Base-by-base conservation (phyloP, 345 rosid species). In the Eucalyptus curtisii region DNA sequence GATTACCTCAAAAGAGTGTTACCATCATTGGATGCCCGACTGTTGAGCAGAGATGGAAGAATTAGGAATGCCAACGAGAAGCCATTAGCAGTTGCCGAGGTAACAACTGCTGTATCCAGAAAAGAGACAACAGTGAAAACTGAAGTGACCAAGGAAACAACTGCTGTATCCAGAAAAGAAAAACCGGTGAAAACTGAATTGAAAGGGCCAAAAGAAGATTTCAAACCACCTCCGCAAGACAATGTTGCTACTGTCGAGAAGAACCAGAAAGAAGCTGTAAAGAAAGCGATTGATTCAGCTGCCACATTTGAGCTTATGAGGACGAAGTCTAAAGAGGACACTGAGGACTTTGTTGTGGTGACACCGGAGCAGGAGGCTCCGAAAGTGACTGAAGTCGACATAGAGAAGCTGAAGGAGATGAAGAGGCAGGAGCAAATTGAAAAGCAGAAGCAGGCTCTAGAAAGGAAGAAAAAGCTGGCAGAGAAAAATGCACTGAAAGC, bases 401-500 rank as follows among this genome's bases (percentile, higher is more conserved):
- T 88, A 87, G 96, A 92, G 88, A 95, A 95, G 91, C 84, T 94
- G 92, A 98, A 93, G 93, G 99, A 97, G 93, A 94, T 95, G 92
- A 97, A 92, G 93, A 95, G 97, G 92, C 98, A 95, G 88, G 98
- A 95, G 93, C 99, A 98, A 91, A 92, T 95, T 27, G 98, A 93
- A 42, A 97, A 97, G 93, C 96, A 97, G 87, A 97, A 95, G 92
- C 97, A 92, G 90, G 99, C 98, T 79, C 90, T 94, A 95, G 99
- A 98, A 91, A 95, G 99, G 93, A 98, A 98, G 95, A 98, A 95
- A 94, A 98, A 94, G 92, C 88, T 91, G 93, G 99, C 99, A 7
- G 99, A 97, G 91, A 96, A 96, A 94, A 91, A 95, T 89, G 99
- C 99, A 80, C 95, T 95, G 25, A 98, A 98, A 93, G 98, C 97